Evolutionary conservation across 352 stramenopile species (phyloP), one percentile per base, ranked within the genome.

Genomic region (Pythium phragmiticola): DNA sequence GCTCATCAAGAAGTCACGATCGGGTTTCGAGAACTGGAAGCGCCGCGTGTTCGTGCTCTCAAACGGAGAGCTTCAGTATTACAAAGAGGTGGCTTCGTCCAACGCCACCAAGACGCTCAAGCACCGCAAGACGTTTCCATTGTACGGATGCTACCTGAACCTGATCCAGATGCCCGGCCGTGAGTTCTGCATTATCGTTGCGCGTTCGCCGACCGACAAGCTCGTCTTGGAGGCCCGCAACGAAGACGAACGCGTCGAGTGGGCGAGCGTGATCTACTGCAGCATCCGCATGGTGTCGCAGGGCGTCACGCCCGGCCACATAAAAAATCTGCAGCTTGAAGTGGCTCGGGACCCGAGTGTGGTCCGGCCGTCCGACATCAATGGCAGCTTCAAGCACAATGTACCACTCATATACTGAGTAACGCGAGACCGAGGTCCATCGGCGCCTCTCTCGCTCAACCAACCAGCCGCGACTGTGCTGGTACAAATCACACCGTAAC

Each of bases 21-120:
- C 87, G 4, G 80, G 82, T 17, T 90, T 95, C 62, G 81, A 92
- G 66, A 94, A 92, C 72, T 95, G 87, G 87, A 95, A 94, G 57
- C 76, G 73, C 47, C 87, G 87, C 33, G 77, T 94, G 26, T 63
- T 95, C 12, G 70, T 95, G 30, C 80, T 95, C 21, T 83, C 81
- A 41, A 90, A 92, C 47, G 85, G 87, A 0, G 77, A 90, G 47
- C 89, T 95, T 37, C 82, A 84, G 63, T 94, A 94, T 61, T 92
- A 83, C 75, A 91, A 93, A 65, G 73, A 91, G 63, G 73, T 90
- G 33, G 68, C 52, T 6, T 65, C 59, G n/a, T 53, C 60, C 1
- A 62, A 78, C 72, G 61, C 66, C 43, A 14, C 54, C 68, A 33
- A 65, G 74, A 73, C 72, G 48, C 83, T 94, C 49, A 92, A 92